Conservation (phyloP, 805 yeast species). For the Candida incommunis region DNA sequence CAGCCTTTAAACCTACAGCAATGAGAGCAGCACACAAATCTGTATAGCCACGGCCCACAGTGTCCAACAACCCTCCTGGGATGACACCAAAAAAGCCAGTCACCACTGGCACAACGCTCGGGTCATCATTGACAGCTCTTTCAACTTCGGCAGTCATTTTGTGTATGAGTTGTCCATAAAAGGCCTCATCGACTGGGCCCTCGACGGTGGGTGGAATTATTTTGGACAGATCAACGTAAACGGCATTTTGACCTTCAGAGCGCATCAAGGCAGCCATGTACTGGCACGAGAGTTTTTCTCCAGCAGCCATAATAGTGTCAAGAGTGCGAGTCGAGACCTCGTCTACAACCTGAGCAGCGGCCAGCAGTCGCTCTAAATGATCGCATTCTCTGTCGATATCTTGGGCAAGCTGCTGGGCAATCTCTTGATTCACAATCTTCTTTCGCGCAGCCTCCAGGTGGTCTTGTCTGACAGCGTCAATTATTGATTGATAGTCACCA, state of each 20-base stretch:
- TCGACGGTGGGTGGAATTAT: constrained; percentile 43
- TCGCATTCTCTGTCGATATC: constrained; percentile 55
- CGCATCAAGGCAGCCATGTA: constrained; percentile 78
- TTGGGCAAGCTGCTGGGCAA: constrained; percentile 39
- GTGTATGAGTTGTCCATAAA: constrained; percentile 38
- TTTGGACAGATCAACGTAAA: constrained; percentile 64
- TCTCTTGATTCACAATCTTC: constrained; percentile 19
- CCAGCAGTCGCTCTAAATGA: constrained; percentile 51
- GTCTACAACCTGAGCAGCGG: constrained; percentile 83
- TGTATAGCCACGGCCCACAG: constrained; percentile 96
- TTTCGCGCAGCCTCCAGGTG: constrained; percentile 60
- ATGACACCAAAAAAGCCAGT: constrained; percentile 93
- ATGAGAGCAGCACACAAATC: constrained; percentile 94
- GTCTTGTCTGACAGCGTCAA: constrained; percentile 61
- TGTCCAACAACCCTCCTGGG: constrained; percentile 88
- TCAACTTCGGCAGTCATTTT: constrained; percentile 28
- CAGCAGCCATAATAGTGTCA: constrained; percentile 83
- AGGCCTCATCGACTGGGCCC: constrained; percentile 49
- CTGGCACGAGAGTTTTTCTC: constrained; percentile 83
- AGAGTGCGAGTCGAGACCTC: constrained; percentile 81
- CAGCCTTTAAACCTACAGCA: constrained; percentile 86
- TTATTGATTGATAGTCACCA: constrained; percentile 32
- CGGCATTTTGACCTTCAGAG: constrained; percentile 66
- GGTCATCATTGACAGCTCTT: constrained; percentile 22
- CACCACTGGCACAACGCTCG: constrained; percentile 60